Evolutionary conservation across 108 stramenopile species (phyloP), one percentile per base, ranked within the genome.

Genomic region (Nitzschia palea): DNA sequence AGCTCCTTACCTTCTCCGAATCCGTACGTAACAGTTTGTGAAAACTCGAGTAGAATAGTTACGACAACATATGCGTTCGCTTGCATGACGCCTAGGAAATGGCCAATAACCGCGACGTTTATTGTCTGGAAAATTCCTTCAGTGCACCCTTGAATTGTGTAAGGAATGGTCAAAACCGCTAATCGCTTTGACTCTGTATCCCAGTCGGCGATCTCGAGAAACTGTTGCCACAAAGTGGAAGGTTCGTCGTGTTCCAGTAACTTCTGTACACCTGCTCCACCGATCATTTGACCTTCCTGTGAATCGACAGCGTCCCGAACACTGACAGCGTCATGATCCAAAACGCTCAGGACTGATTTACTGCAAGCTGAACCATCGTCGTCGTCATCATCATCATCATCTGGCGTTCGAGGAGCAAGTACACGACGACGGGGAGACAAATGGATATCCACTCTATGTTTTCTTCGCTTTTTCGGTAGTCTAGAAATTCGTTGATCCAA

Each of bases 61-160:
- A 79, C 74, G 23, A 77, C 57, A 31, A 76, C 75, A 52, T 80
- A 86, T 3, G 84, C 88, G 42, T 77, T 66, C 47, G 81, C 62
- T n/a, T 70, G 69, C 26, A 64, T 62, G 4, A 78, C 65, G 20
- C 82, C 82, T 18, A 86, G 37, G 23, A 70, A 72, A 25, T 71
- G 76, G 5, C 82, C 77, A 59, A 91, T 74, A 1, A 87, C 25
- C 26, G 77, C 77, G 37, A 91, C 73, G 36, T 69, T 65, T 4
- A 86, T 52, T 23, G 60, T 50, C n/a, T 77, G 82, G 25, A 83
- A 67, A 15, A 86, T 48, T 29, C 67, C 74, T 12, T 68, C 62
- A 2, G 66, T 10, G n/a, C 80, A 53, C 14, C 73, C 76, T 35
- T 67, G 58, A 10, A 83, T 26, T 9, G 80, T 73, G 62, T 73